Conservation (phyloP, 2,329 filamentous ascomycete species). For the Phaeoacremonium minimum region DNA sequence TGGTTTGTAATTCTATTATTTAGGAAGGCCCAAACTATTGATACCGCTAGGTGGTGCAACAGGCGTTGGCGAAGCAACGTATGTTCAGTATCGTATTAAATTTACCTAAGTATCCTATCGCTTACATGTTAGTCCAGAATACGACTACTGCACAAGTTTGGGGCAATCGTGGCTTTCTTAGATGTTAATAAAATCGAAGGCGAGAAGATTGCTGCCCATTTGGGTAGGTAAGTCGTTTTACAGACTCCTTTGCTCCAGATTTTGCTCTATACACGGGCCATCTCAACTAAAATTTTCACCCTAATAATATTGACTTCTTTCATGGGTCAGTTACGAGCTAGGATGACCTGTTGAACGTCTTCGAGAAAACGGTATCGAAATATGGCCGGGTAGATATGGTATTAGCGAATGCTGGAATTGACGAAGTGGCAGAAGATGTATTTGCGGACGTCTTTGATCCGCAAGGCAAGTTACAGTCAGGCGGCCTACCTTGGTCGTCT, state of each 20-base stretch:
- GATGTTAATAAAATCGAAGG: neutral
- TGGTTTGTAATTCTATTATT: no score
- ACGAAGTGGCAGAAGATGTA: neutral
- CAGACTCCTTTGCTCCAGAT: no score
- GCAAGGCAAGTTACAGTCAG: neutral
- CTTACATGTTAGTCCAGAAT: neutral
- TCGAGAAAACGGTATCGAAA: neutral
- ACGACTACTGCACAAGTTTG: neutral
- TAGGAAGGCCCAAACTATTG: neutral
- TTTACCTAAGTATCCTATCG: no score
- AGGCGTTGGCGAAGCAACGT: neutral
- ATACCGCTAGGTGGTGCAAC: neutral
- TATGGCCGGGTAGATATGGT: slow-evolving; percentile 1
- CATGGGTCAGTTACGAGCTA: neutral
- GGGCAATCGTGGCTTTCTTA: slow-evolving; percentile 1
- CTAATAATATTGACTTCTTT: neutral
- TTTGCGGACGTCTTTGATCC: neutral
- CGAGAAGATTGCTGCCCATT: slow-evolving; percentile 1
- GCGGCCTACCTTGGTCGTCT: neutral
- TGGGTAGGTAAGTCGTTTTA: neutral
- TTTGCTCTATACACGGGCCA: no score
- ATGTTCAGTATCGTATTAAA: no score
- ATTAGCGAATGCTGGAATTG: neutral
- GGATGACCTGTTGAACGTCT: neutral
- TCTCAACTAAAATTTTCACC: neutral